Base-by-base conservation (phyloP, 169 alveolate genomes). In the Plasmodium sp. region DNA sequence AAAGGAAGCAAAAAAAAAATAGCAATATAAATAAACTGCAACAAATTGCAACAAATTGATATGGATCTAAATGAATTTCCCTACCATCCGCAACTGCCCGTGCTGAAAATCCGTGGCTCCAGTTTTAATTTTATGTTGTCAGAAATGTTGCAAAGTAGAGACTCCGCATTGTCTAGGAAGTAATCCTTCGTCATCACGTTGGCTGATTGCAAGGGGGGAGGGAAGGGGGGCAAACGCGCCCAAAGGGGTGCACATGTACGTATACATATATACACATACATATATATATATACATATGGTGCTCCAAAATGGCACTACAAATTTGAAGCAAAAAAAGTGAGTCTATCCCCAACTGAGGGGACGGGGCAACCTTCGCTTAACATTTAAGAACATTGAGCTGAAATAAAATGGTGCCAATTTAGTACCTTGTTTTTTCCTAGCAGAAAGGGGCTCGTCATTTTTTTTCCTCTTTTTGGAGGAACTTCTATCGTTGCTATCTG, bases 61-160 rank as follows among this genome's bases (percentile, higher is more conserved):
- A 67, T 18, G n/a, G 9, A 45, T 3, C 7, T 6, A 67, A 67
- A 22, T 67, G 5, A 67, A 67, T 67, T 54, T 82, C 54, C 80
- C 54, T 92, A 96, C 97, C 97, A 96, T 73, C 97, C 97, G 62
- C 97, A 95, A 85, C 96, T 96, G 14, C 95, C 96, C 27, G 97
- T 96, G 36, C 96, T 95, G 83, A 96, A 96, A 36, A 75, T 54
- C 92, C 96, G 91, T 51, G 97, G 96, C 36, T 92, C 96, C 41
- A 94, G 77, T 72, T 83, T 93, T 39, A 96, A 92, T 56, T 93
- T 93, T 33, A 96, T 62, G 48, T 93, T 82, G 33, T 92, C 83
- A 18, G 92, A 67, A 36, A 81, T 39, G 45, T 92, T 82, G 84
- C 84, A 92, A 16, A 18, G 71, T 51, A 91, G 82, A 12, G 95